These are phyloP conservation scores for Pseudogymnoascus sp. DNA, from an alignment of 2,329 filamentous ascomycete species.

Conservation along the genomic window DNA sequence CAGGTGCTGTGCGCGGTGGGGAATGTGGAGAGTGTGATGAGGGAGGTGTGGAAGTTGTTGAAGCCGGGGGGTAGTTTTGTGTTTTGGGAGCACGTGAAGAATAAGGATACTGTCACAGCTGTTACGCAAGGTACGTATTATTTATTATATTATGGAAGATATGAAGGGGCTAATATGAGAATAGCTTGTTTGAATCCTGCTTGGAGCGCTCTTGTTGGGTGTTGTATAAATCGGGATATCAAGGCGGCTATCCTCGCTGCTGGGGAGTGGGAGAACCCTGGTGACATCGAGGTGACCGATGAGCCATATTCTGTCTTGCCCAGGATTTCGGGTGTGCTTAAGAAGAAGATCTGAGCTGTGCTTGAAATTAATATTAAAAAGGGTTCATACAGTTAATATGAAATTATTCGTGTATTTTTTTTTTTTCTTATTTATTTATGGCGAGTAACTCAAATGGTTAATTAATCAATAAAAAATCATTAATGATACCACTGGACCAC, in stretches of 20 bases:
- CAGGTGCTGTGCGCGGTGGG: conserved; percentile 38
- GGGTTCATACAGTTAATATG: background rate
- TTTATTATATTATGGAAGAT: background rate
- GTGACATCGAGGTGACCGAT: conserved; percentile 24
- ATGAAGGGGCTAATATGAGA: conserved; percentile 12
- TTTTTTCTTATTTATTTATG: background rate
- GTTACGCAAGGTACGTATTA: conserved; percentile 26
- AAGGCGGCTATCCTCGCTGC: conserved; percentile 23
- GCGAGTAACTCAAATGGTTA: background rate
- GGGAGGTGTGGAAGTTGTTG: conserved; percentile 33
- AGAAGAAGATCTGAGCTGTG: conserved; percentile 23
- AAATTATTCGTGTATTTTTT: background rate
- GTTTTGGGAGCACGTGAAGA: conserved; percentile 38
- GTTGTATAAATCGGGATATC: conserved; percentile 26
- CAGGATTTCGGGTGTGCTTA: conserved; percentile 27
- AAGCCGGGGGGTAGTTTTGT: conserved; percentile 39
- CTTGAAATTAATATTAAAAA: background rate
- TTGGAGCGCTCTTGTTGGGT: conserved; percentile 28
- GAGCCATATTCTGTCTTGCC: conserved; percentile 26
- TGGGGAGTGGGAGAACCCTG: conserved; percentile 29
- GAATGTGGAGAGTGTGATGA: conserved; percentile 24
- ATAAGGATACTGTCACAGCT: conserved; percentile 24
- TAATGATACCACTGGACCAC: background rate
- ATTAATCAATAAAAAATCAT: background rate
- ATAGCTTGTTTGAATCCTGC: conserved; percentile 26